Conservation (phyloP, 108 stramenopile genomes). For the Phaeodactylum tricornutum region DNA sequence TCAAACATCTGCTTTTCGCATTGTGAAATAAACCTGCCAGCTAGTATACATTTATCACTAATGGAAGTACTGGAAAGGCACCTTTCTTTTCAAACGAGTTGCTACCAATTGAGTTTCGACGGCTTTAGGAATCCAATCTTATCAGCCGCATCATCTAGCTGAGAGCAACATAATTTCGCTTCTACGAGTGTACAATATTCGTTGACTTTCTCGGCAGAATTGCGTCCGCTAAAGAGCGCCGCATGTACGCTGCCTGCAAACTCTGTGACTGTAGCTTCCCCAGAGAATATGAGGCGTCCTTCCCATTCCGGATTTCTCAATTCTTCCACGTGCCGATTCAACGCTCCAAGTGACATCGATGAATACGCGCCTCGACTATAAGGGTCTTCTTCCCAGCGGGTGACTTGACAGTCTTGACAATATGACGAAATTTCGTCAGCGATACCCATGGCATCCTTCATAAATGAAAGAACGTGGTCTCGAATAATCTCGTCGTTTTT, state of each 20-base stretch:
- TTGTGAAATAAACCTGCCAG: no score
- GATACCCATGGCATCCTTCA: slow-evolving; percentile 28
- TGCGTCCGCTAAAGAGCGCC: slow-evolving; percentile 37
- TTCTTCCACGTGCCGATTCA: slow-evolving; percentile 21
- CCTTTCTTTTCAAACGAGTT: no score
- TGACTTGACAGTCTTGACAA: slow-evolving; percentile 29
- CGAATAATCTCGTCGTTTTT: slow-evolving; percentile 27
- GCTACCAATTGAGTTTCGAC: no score
- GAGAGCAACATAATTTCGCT: no score
- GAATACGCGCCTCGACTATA: slow-evolving; percentile 40
- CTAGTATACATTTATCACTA: no score
- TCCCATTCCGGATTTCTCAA: slow-evolving; percentile 31
- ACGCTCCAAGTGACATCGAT: slow-evolving; percentile 23
- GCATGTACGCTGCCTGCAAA: slow-evolving; percentile 53
- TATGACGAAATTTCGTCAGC: neutral
- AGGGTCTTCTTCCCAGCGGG: slow-evolving; percentile 53
- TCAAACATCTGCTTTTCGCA: no score
- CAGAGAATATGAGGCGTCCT: slow-evolving; percentile 37
- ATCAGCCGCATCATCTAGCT: no score
- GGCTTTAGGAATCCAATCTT: no score
- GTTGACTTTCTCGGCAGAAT: neutral
- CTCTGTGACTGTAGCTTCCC: slow-evolving; percentile 38
- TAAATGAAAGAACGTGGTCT: slow-evolving; percentile 30
- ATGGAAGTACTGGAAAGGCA: no score
- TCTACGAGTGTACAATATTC: no score